phyloP scores from a whole-genome alignment of 805 yeast species.

The Saturnispora mendoncae region DNA sequence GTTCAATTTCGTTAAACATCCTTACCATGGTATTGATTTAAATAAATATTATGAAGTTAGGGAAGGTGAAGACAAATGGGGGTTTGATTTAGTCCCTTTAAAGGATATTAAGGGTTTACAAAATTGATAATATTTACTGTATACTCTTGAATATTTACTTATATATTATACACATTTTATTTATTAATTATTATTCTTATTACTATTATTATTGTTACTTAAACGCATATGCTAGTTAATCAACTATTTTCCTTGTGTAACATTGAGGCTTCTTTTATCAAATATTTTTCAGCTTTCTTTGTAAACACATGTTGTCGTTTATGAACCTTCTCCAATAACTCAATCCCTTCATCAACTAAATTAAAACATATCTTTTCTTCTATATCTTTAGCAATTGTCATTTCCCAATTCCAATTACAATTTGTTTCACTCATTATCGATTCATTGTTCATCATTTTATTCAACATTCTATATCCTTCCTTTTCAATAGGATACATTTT shows the following conservation, averaged over 20 bases:
- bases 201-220: too few species aligned
- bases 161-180: not conserved
- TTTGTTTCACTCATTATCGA: not conserved
- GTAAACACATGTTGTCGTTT: not conserved
- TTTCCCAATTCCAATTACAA: not conserved
- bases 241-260: not conserved
- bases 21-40: slow-evolving; percentile 71
- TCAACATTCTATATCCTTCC: not conserved
- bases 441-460: not conserved
- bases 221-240: too few species aligned
- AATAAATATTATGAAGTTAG: slow-evolving; percentile 49
- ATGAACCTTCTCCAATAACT: not conserved
- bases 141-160: too few species aligned
- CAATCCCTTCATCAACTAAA: not conserved
- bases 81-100: slow-evolving; percentile 40
- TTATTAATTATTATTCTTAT: too few species aligned
- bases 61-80: slow-evolving; percentile 53
- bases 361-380: not conserved
- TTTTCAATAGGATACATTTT: not conserved
- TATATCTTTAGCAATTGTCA: not conserved
- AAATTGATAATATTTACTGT: not conserved
- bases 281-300: not conserved
- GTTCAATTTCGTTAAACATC: slow-evolving; percentile 76
- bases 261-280: not conserved
- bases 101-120: slow-evolving; percentile 36